Conservation (phyloP, 2,329 filamentous ascomycete genomes). For the Microcyclosporella mali region DNA sequence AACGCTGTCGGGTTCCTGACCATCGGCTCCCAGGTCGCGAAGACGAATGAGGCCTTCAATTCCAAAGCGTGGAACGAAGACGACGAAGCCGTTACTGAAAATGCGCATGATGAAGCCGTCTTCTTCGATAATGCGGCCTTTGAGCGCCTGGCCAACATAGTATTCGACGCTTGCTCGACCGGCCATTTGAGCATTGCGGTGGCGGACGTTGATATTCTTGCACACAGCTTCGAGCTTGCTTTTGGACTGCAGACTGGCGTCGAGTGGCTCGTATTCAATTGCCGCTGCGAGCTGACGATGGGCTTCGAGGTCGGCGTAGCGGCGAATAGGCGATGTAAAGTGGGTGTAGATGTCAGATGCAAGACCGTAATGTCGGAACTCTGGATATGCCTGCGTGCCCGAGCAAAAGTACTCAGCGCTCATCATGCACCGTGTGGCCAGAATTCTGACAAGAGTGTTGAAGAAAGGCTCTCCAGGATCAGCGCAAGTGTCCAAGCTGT, state of each 20-base stretch:
- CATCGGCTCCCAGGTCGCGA: constrained; percentile 60
- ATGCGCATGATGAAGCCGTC: constrained; percentile 96
- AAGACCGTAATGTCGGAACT: constrained; percentile 95
- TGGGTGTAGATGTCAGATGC: constrained; percentile 97
- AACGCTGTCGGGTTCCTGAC: constrained; percentile 64
- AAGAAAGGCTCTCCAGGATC: constrained; percentile 85
- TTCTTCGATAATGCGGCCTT: constrained; percentile 67
- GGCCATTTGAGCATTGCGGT: constrained; percentile 94
- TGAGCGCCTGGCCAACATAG: constrained; percentile 94
- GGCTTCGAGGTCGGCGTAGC: constrained; percentile 93
- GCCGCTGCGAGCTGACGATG: constrained; percentile 92
- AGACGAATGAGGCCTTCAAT: constrained; percentile 88
- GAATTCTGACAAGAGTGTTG: constrained; percentile 95
- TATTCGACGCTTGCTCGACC: constrained; percentile 93
- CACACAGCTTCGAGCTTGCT: constrained; percentile 86
- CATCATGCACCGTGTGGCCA: constrained; percentile 98
- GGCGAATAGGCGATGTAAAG: constrained; percentile 93
- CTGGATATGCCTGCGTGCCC: constrained; percentile 83
- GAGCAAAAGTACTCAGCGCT: constrained; percentile 97
- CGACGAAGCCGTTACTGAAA: constrained; percentile 95
- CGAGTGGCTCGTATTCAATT: constrained; percentile 85
- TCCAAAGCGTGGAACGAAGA: constrained; percentile 91
- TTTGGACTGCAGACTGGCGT: constrained; percentile 72
- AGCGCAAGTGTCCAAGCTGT: constrained; percentile 79
- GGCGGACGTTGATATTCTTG: constrained; percentile 96